Evolutionary conservation across 2,329 filamentous ascomycete genomes (phyloP).

Genomic region (Microsporum ferrugineum): DNA sequence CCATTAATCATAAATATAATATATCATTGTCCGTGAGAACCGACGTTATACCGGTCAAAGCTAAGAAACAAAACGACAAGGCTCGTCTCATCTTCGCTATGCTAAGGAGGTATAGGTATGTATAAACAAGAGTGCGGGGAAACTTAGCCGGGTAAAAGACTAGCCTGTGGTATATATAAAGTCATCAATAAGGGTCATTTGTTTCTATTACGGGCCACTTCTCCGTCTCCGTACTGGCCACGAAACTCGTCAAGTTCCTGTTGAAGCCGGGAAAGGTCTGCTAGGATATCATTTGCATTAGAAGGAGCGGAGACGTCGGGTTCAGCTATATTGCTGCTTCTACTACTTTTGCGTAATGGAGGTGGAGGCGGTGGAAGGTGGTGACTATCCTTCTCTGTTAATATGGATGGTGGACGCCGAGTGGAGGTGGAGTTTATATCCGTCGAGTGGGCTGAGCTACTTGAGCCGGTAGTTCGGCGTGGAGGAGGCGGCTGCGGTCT

Average conservation of each 20-base stretch:
- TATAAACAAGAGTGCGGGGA: neutral
- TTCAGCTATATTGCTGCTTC: neutral
- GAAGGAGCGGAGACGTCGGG: conserved; percentile 25
- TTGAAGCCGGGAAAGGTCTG: conserved; percentile 60
- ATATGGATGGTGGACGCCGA: neutral
- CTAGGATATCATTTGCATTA: conserved; percentile 51
- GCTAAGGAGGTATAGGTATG: neutral
- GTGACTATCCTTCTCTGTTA: neutral
- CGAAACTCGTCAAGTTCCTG: conserved; percentile 57
- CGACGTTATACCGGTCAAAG: neutral
- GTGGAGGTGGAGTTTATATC: neutral
- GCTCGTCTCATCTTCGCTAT: neutral
- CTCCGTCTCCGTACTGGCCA: conserved; percentile 22
- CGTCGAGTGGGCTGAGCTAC: neutral
- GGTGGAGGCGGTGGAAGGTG: neutral
- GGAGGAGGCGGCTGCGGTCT: conserved; percentile 8
- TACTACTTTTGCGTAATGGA: neutral
- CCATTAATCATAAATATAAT: neutral
- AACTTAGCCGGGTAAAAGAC: neutral
- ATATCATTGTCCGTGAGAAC: neutral
- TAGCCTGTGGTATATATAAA: neutral
- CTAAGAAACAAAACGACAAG: neutral
- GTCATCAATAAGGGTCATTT: neutral
- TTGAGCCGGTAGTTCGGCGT: neutral
- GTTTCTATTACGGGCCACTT: neutral